Evolutionary conservation across 23 red algal genomes (phyloP).

Genomic region (Agarophyton chilense): DNA sequence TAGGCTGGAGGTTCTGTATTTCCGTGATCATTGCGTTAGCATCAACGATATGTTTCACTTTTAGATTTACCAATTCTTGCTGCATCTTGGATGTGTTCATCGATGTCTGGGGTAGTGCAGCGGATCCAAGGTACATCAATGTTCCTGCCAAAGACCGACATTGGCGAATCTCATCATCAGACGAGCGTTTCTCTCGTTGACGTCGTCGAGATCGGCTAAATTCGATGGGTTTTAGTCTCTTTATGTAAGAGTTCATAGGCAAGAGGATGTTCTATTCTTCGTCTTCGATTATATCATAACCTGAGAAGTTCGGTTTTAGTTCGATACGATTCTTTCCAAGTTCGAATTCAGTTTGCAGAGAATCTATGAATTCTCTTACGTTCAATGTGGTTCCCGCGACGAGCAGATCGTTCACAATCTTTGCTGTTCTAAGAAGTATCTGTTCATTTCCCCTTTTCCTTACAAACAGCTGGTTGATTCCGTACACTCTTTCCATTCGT

Average conservation of each 20-base stretch:
- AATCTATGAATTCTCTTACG: background rate
- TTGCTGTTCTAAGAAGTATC: constrained; percentile 1
- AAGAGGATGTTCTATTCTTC: background rate
- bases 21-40: constrained; percentile 32
- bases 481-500: background rate
- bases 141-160: constrained; percentile 18
- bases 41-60: constrained; percentile 14
- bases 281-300: background rate
- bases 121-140: constrained; percentile 37
- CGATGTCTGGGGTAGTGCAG: constrained; percentile 14
- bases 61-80: constrained; percentile 3
- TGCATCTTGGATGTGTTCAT: background rate
- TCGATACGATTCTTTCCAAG: background rate
- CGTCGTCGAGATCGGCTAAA: background rate
- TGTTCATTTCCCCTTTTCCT: background rate
- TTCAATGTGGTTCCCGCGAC: background rate
- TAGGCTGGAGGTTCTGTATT: background rate
- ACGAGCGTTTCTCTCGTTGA: background rate
- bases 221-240: background rate
- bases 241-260: too few relatives aligned
- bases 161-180: background rate
- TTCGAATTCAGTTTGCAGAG: background rate
- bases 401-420: constrained; percentile 31
- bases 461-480: constrained; percentile 23
- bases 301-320: background rate